Conservation (phyloP, 257 asterid genomes). For the Solanum sitiens region DNA sequence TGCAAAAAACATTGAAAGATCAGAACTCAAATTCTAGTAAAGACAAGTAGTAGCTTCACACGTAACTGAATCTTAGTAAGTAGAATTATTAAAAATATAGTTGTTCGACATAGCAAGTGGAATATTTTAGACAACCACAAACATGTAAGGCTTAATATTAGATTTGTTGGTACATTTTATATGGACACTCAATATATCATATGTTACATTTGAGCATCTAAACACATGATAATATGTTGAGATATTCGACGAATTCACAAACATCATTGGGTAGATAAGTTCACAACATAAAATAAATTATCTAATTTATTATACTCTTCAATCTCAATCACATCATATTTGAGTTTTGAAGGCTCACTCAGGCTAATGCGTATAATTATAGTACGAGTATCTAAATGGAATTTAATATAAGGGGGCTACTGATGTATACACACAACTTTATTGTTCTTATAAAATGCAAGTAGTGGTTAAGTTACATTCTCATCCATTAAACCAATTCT, state of each 20-base stretch:
- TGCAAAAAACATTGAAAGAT: too few relatives aligned
- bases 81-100: too few relatives aligned
- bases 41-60: not conserved
- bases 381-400: not conserved
- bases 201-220: not conserved
- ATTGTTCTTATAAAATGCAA: not conserved
- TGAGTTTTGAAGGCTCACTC: not conserved
- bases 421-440: not conserved
- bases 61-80: not conserved
- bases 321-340: not conserved
- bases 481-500: not conserved
- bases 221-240: not conserved
- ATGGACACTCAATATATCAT: not conserved
- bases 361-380: not conserved
- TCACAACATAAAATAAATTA: not conserved
- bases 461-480: not conserved
- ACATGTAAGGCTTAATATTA: not conserved
- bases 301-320: not conserved
- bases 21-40: not conserved
- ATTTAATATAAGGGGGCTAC: not conserved
- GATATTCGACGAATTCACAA: not conserved
- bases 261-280: not conserved
- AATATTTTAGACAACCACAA: not conserved
- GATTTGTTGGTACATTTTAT: too few relatives aligned
- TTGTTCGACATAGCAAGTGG: not conserved